A percentile compares a stretch with the other conserved stretches of the same genome.
These are phyloP conservation scores for Erigeron canadensis DNA, from an alignment of 129 eudicot genomes.

Conservation along the genomic window DNA sequence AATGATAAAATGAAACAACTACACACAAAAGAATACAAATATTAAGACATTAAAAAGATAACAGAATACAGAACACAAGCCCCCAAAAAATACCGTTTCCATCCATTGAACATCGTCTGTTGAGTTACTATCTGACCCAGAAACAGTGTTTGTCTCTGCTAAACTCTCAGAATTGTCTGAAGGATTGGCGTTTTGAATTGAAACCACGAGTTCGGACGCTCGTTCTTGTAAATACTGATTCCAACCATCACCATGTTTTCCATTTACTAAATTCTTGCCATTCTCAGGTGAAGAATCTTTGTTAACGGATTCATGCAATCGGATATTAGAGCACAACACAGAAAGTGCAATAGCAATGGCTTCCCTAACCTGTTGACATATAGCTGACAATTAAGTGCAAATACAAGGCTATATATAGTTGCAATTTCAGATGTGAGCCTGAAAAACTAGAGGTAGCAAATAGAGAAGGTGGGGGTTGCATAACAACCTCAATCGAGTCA, in stretches of 20 bases:
- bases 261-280: slow-evolving; percentile 26
- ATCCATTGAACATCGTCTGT: slow-evolving; percentile 90
- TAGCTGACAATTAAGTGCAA: slow-evolving; percentile 11
- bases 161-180: slow-evolving; percentile 55
- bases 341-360: slow-evolving; percentile 86
- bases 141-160: slow-evolving; percentile 36
- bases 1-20: slow-evolving; percentile 84
- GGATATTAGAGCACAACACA: slow-evolving; percentile 88
- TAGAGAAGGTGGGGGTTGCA: background rate
- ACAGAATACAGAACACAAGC: slow-evolving; percentile 7
- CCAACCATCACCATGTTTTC: slow-evolving; percentile 49
- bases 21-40: slow-evolving; percentile 28
- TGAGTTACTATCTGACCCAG: slow-evolving; percentile 54
- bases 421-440: background rate
- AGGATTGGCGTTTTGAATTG: slow-evolving; percentile 63
- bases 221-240: slow-evolving; percentile 49
- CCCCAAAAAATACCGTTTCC: slow-evolving; percentile 70
- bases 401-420: background rate
- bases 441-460: background rate
- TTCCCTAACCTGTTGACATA: slow-evolving; percentile 81
- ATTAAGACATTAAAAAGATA: background rate
- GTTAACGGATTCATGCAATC: slow-evolving; percentile 52
- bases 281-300: slow-evolving; percentile 24
- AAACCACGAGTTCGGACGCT: slow-evolving; percentile 67
- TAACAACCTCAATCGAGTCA: background rate